phyloP scores from a whole-genome alignment of 805 yeast species.

The Candida multigemmis region DNA sequence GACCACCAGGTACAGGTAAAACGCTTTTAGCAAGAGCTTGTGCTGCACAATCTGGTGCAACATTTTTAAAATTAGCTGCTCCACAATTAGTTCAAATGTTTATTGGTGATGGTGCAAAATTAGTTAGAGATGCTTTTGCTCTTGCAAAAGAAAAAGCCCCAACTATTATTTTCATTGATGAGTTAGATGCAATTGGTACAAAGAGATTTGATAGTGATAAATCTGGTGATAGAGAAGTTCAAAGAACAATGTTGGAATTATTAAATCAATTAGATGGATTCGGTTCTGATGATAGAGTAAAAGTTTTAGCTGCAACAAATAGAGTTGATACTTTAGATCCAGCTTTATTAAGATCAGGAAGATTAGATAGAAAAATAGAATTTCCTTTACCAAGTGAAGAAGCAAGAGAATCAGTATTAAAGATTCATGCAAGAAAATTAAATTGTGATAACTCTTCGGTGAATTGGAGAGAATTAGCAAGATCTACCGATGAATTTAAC shows the following conservation, averaged over 20 bases:
- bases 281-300: slow-evolving; percentile 94
- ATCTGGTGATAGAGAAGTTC: slow-evolving; percentile 39
- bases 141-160: slow-evolving; percentile 40
- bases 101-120: slow-evolving; percentile 39
- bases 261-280: slow-evolving; percentile 73
- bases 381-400: slow-evolving; percentile 97
- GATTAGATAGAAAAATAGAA: slow-evolving; percentile 96
- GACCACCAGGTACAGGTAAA: slow-evolving; percentile 42
- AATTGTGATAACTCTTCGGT: slow-evolving; percentile 77
- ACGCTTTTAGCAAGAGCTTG: slow-evolving; percentile 39
- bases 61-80: slow-evolving; percentile 35
- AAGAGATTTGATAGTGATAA: slow-evolving; percentile 37
- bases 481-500: slow-evolving; percentile 96
- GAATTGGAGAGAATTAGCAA: slow-evolving; percentile 96
- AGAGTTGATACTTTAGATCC: slow-evolving; percentile 98
- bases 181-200: slow-evolving; percentile 39
- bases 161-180: slow-evolving; percentile 37
- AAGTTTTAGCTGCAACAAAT: slow-evolving; percentile 96
- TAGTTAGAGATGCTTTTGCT: slow-evolving; percentile 38
- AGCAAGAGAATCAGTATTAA: slow-evolving; percentile 92
- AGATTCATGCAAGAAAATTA: slow-evolving; percentile 96
- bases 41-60: slow-evolving; percentile 39
- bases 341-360: slow-evolving; percentile 94
- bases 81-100: slow-evolving; percentile 40
- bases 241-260: slow-evolving; percentile 41